Conservation (phyloP, 495 filamentous ascomycete species). For the Jackrogersella minutella region DNA sequence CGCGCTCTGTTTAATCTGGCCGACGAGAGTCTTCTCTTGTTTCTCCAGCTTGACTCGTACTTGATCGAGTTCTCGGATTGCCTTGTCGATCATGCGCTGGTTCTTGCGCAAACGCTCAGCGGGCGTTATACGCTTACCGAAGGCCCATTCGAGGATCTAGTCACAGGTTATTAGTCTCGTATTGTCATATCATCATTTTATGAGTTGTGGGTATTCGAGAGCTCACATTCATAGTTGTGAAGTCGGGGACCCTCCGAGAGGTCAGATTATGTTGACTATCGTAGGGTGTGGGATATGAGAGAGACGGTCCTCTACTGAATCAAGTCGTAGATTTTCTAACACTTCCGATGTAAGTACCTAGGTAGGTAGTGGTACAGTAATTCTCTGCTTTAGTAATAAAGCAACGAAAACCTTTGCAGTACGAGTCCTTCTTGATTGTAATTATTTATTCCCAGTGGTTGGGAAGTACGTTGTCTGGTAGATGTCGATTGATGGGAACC, state of each 20-base stretch:
- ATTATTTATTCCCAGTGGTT: conserved; percentile 7
- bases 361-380: no score
- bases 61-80: conserved; percentile 92
- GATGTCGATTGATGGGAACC: conserved; percentile 20
- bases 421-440: background rate
- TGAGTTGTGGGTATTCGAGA: background rate
- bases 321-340: background rate
- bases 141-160: conserved; percentile 97
- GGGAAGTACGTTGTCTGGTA: conserved; percentile 14
- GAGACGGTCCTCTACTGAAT: background rate
- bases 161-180: conserved; percentile 33
- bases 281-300: background rate
- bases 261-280: background rate
- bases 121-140: conserved; percentile 97
- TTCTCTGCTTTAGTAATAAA: no score
- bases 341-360: background rate
- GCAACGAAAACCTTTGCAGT: no score
- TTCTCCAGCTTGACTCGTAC: conserved; percentile 95
- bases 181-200: background rate
- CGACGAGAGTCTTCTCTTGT: conserved; percentile 95
- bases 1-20: conserved; percentile 96
- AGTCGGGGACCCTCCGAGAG: background rate
- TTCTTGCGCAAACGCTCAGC: conserved; percentile 96
- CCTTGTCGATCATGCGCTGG: conserved; percentile 94
- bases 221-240: conserved; percentile 49